Conservation (phyloP, 345 rosid genomes). For the Acer negundo region DNA sequence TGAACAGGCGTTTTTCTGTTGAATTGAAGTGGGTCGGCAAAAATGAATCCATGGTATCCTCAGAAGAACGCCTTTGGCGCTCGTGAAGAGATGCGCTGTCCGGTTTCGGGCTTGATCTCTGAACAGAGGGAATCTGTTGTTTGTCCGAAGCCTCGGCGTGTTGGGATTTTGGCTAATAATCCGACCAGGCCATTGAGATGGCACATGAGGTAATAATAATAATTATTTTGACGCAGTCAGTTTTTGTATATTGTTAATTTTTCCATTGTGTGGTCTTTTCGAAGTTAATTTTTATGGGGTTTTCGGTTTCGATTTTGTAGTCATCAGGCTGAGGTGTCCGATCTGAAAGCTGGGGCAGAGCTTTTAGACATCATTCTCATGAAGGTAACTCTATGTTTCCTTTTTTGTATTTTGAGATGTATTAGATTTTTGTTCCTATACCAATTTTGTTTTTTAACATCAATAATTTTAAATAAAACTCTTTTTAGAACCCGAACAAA, state of each 20-base stretch:
- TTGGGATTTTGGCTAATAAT: constrained; percentile 46
- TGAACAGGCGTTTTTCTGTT: constrained; percentile 53
- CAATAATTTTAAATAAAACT: too few relatives aligned
- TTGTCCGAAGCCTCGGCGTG: constrained; percentile 91
- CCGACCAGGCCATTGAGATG: constrained; percentile 47
- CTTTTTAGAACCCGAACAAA: too few relatives aligned
- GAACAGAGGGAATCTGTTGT: constrained; percentile 60
- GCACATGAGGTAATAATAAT: constrained; percentile 49
- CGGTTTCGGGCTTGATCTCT: constrained; percentile 31
- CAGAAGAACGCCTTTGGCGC: constrained; percentile 72
- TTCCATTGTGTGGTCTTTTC: neutral
- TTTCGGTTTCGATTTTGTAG: constrained; percentile 31
- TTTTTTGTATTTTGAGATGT: neutral
- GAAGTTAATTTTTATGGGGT: constrained; percentile 1
- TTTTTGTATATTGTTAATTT: neutral
- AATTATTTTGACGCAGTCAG: neutral
- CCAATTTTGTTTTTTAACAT: too few relatives aligned
- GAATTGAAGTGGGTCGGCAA: constrained; percentile 30
- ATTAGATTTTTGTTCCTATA: neutral
- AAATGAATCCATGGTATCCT: constrained; percentile 75
- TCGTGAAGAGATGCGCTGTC: constrained; percentile 50
- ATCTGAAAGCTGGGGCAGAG: constrained; percentile 67
- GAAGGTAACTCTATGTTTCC: constrained; percentile 45
- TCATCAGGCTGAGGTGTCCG: constrained; percentile 59
- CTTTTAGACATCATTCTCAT: constrained; percentile 79